Evolutionary conservation across 2,329 filamentous ascomycete species (phyloP), one percentile per base, ranked within the genome.

Genomic region (Microdochium trichocladiopsis): DNA sequence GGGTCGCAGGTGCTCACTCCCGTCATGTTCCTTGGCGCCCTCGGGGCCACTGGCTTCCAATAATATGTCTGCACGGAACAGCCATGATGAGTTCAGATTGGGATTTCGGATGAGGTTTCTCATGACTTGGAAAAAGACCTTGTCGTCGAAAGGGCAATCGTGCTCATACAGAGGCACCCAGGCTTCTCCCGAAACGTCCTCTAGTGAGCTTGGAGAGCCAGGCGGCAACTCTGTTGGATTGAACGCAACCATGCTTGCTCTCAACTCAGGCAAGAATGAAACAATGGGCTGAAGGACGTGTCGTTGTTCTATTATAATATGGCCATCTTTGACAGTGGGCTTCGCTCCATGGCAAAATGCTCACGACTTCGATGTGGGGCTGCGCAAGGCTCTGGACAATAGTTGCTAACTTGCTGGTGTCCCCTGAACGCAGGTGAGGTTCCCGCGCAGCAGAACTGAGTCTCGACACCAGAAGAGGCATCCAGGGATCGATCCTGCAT

Each of bases 11-110:
- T 22, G 18, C 41, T 45, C 21, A 8, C 11, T 8, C 5, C 5
- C 18, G 21, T 22, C 18, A 10, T 22, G 11, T 9, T 21, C 12
- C 11, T 6, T 22, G n/a, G 10, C 4, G 22, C 69, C 67, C 51
- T 52, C 56, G 22, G 57, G 56, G 28, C 53, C 54, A 18, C 64
- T 57, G 25, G 65, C 59, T 57, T 85, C 79, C 53, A 81, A 77
- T 24, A 88, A 75, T 24, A 93, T 83, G 61, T 94, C 88, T 48
- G 88, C 89, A 25, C 89, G 82, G 61, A 91, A 89, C 1, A 94
- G 75, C 77, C 87, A 88, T 16, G 79, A 83, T 0, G 87, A 88
- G 57, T 90, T 90, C 67, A 90, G 75, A 58, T 94, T 93, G 1
- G 89, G 89, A 61, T 93, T 92, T 58, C 79, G 79, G 57, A 93